phyloP scores from a whole-genome alignment of 2,329 filamentous ascomycete genomes.

The Fusarium paranaense region DNA sequence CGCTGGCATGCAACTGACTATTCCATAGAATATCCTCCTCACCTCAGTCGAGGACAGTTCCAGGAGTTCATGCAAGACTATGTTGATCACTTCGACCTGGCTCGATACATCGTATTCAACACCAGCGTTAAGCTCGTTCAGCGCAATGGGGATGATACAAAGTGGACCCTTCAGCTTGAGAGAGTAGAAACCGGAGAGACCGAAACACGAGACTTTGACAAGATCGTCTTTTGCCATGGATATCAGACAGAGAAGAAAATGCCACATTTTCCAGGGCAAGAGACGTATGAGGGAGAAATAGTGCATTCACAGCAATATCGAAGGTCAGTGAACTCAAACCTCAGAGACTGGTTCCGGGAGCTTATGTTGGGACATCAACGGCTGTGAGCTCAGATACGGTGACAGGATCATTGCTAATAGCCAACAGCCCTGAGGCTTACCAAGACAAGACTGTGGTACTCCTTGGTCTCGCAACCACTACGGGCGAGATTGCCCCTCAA shows the following conservation, averaged over 20 bases:
- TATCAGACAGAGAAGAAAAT: slow-evolving; percentile 20
- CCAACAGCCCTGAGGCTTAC: background rate
- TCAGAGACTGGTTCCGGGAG: background rate
- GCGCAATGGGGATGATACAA: background rate
- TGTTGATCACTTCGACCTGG: slow-evolving; percentile 5
- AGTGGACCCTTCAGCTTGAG: slow-evolving; percentile 14
- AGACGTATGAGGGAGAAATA: background rate
- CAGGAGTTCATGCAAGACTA: slow-evolving; percentile 31
- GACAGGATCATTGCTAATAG: accelerated
- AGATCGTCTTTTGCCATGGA: slow-evolving; percentile 25
- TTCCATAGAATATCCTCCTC: slow-evolving; percentile 5
- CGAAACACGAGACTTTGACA: slow-evolving; percentile 9
- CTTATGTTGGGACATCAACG: background rate
- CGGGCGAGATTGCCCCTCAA: slow-evolving; percentile 12
- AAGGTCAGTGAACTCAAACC: background rate
- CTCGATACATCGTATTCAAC: slow-evolving; percentile 3
- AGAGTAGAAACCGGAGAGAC: background rate
- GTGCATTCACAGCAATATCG: slow-evolving; percentile 27
- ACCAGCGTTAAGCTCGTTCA: background rate
- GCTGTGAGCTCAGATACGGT: background rate
- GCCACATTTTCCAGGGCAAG: slow-evolving; percentile 18
- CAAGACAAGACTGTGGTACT: slow-evolving; percentile 13
- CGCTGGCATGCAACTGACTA: accelerated
- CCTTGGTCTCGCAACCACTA: slow-evolving; percentile 14
- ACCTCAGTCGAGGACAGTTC: slow-evolving; percentile 10